Conservation (phyloP, 768 basidiomycete genomes). For the Gloeophyllum trabeum region DNA sequence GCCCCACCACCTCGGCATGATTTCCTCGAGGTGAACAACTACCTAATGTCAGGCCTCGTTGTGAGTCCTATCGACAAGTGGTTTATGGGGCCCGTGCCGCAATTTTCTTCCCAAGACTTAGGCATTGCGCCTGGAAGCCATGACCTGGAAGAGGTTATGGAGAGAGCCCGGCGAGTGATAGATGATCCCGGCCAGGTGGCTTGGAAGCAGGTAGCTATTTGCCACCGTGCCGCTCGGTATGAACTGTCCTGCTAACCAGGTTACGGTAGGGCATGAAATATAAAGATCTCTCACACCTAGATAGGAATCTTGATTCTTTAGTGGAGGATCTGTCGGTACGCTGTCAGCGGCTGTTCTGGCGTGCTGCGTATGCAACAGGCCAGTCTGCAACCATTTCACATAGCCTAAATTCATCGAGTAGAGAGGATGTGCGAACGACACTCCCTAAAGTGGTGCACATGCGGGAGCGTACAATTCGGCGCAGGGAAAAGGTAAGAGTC, state of each 20-base stretch:
- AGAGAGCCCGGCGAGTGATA: constrained; percentile 36
- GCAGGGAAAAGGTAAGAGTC: no score
- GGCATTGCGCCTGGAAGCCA: constrained; percentile 28
- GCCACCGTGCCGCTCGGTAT: constrained; percentile 1
- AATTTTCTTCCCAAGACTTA: constrained; percentile 36
- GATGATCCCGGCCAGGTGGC: constrained; percentile 33
- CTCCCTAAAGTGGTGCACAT: no score
- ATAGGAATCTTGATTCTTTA: constrained; percentile 60
- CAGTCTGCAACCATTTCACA: no score
- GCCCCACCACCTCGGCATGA: constrained; percentile 47
- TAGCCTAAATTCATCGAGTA: no score
- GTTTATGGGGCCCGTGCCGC: constrained; percentile 58
- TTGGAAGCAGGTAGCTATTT: constrained; percentile 40
- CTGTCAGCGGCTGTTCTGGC: constrained; percentile 51
- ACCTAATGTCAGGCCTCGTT: constrained; percentile 60
- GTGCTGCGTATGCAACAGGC: constrained; percentile 50
- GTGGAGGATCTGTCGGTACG: constrained; percentile 47
- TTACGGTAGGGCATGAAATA: constrained; percentile 29
- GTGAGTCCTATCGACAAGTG: constrained; percentile 66
- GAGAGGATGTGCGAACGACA: no score
- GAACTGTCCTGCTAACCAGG: constrained; percentile 5
- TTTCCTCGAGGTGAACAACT: constrained; percentile 70
- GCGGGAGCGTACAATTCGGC: no score
- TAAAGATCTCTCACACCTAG: constrained; percentile 43
- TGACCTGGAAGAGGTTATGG: constrained; percentile 29